phyloP scores from a whole-genome alignment of 2,329 filamentous ascomycete species.

The Aspergillus viridinutans region DNA sequence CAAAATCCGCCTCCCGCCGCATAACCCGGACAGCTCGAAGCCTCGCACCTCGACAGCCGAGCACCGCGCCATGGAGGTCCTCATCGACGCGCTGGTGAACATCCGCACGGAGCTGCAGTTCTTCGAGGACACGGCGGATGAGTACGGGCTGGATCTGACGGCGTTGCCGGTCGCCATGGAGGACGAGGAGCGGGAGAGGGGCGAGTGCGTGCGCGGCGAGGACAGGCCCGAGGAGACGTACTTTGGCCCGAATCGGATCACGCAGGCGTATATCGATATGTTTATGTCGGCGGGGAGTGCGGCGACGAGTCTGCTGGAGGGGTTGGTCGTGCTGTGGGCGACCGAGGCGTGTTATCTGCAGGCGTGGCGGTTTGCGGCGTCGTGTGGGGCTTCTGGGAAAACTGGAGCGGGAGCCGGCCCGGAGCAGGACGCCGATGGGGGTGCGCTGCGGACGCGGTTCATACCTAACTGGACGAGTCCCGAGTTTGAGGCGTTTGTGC shows the following conservation, averaged over 20 bases:
- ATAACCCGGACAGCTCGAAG: conserved; percentile 27
- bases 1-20: conserved; percentile 52
- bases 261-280: conserved; percentile 54
- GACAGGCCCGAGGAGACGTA: conserved; percentile 2
- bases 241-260: conserved; percentile 41
- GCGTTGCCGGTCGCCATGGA: conserved; percentile 26
- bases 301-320: conserved; percentile 57
- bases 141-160: conserved; percentile 55
- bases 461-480: conserved; percentile 65
- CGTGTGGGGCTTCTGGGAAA: conserved; percentile 27
- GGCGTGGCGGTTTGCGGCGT: conserved; percentile 50
- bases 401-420: conserved; percentile 1
- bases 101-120: conserved; percentile 64
- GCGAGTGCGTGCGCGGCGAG: conserved; percentile 11
- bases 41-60: conserved; percentile 36
- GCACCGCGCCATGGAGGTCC: conserved; percentile 57
- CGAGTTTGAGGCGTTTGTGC: conserved; percentile 59
- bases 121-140: conserved; percentile 60
- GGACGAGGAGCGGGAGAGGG: conserved; percentile 20
- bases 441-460: conserved; percentile 60
- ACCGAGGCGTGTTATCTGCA: conserved; percentile 64
- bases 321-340: conserved; percentile 70
- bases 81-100: conserved; percentile 62
- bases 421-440: conserved; percentile 57
- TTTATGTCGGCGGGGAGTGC: conserved; percentile 55